These are phyloP conservation scores for Agastache rugosa DNA, from an alignment of 257 asterid genomes.

Conservation along the genomic window DNA sequence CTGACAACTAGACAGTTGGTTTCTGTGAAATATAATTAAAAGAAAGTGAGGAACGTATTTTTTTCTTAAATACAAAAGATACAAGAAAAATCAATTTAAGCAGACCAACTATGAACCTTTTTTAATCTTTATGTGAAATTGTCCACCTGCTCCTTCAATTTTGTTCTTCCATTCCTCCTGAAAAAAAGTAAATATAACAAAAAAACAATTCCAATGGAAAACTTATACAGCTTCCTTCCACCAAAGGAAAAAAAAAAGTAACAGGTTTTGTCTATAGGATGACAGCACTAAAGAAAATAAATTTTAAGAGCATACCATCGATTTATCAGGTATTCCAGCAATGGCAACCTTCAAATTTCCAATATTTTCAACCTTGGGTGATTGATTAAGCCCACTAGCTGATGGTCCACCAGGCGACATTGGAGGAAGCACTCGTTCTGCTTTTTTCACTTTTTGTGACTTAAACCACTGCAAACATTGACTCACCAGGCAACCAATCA, in stretches of 20 bases:
- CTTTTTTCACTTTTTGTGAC: slow-evolving; percentile 78
- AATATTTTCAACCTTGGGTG: slow-evolving; percentile 59
- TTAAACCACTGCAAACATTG: slow-evolving; percentile 80
- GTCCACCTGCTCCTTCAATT: slow-evolving; percentile 84
- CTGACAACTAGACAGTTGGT: slow-evolving; percentile 78
- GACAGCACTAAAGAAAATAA: slow-evolving; percentile 1
- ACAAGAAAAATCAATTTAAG: slow-evolving; percentile 33
- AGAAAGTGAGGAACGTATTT: slow-evolving; percentile 22
- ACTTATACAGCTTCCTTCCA: background rate
- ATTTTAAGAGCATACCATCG: slow-evolving; percentile 51
- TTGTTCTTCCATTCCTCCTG: slow-evolving; percentile 76
- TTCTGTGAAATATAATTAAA: slow-evolving; percentile 52
- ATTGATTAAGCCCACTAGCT: slow-evolving; percentile 41
- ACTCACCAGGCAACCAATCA: slow-evolving; percentile 29
- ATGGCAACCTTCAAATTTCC: slow-evolving; percentile 70
- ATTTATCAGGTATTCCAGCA: slow-evolving; percentile 55
- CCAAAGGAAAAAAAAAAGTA: background rate
- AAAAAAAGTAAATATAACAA: slow-evolving; percentile 32
- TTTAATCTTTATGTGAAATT: slow-evolving; percentile 64
- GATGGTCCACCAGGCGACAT: slow-evolving; percentile 53
- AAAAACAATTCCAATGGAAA: slow-evolving; percentile 17
- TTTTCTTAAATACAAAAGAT: slow-evolving; percentile 9
- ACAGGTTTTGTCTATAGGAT: slow-evolving; percentile 17
- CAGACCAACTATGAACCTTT: slow-evolving; percentile 55
- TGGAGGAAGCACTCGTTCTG: slow-evolving; percentile 71